Evolutionary conservation across 805 yeast genomes (phyloP), one percentile per base, ranked within the genome.

Genomic region (Candida xyloterini): DNA sequence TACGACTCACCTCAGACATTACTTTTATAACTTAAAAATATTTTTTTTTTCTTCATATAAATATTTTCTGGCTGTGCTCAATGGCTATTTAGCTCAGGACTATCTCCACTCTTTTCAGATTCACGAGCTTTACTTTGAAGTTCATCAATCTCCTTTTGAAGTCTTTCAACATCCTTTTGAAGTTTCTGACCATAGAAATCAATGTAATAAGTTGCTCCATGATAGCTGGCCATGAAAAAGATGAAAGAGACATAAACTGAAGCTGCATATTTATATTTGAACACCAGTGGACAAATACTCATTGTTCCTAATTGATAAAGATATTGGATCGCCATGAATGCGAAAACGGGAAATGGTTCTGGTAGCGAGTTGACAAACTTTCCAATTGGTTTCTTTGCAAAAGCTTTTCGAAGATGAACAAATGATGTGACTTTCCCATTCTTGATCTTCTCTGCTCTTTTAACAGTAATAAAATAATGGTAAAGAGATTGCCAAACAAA

Each of bases 181-280:
- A 89, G 81, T 48, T 90, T 76, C 58, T 81, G 84, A 15, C 98
- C 98, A 63, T 89, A 93, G 35, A 83, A 82, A 54, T 91, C 98
- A 41, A 93, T 73, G 60, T 91, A 91, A 59, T 87, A 91, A 0
- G 95, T 87, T 2, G 98, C 99, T 21, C 99, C 99, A 50, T 93
- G 90, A 59, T 83, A 88, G 29, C 89, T 71, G 1, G 98, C 95
- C 59, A 78, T 73, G 32, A 80, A 60, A 51, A 90, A 89, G n/a
- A 91, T 86, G 35, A 74, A 70, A 2, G 77, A 63, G 47, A 91
- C 71, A 55, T 89, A 90, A 1, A 70, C 48, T 1, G 81, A 76
- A 18, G 93, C 86, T 2, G 85, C 75, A 30, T 66, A 63, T 53
- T 82, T 81, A 58, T 80, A 75, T 30, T 73, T 69, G 63, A 86